Evolutionary conservation across 441 rosid species (phyloP).

Genomic region (Jatropha multifida): DNA sequence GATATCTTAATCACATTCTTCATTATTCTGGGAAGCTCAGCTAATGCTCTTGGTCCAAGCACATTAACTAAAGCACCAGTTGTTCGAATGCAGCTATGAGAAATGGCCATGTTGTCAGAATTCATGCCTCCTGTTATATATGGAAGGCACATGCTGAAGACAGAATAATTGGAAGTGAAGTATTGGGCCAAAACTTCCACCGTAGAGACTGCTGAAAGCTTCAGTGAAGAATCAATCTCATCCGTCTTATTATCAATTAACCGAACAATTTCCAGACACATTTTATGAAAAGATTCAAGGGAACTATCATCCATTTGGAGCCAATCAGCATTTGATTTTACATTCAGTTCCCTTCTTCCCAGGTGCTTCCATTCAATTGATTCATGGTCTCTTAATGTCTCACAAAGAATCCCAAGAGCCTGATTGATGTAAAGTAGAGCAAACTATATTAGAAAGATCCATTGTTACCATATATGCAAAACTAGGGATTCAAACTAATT

Average conservation of each 20-base stretch:
- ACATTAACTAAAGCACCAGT: slow-evolving; percentile 78
- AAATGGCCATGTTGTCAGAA: slow-evolving; percentile 56
- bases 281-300: slow-evolving; percentile 50
- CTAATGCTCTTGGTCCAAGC: slow-evolving; percentile 83
- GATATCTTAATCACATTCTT: slow-evolving; percentile 54
- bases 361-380: slow-evolving; percentile 46
- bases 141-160: slow-evolving; percentile 73
- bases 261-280: slow-evolving; percentile 71
- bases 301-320: slow-evolving; percentile 56
- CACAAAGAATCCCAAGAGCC: slow-evolving; percentile 85
- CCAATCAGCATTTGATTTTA: slow-evolving; percentile 45
- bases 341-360: slow-evolving; percentile 40
- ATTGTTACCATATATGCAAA: not conserved
- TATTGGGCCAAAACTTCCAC: slow-evolving; percentile 70
- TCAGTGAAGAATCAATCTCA: slow-evolving; percentile 55
- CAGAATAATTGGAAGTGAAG: slow-evolving; percentile 66
- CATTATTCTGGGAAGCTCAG: slow-evolving; percentile 80
- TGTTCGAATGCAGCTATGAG: slow-evolving; percentile 80
- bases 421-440: slow-evolving; percentile 28
- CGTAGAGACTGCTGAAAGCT: slow-evolving; percentile 75
- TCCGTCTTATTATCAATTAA: slow-evolving; percentile 53
- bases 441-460: not conserved
- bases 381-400: slow-evolving; percentile 55
- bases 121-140: slow-evolving; percentile 61
- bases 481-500: not conserved